Evolutionary conservation across 2,329 filamentous ascomycete genomes (phyloP), one percentile per base, ranked within the genome.

Genomic region (Hymenoscyphus salicellus): DNA sequence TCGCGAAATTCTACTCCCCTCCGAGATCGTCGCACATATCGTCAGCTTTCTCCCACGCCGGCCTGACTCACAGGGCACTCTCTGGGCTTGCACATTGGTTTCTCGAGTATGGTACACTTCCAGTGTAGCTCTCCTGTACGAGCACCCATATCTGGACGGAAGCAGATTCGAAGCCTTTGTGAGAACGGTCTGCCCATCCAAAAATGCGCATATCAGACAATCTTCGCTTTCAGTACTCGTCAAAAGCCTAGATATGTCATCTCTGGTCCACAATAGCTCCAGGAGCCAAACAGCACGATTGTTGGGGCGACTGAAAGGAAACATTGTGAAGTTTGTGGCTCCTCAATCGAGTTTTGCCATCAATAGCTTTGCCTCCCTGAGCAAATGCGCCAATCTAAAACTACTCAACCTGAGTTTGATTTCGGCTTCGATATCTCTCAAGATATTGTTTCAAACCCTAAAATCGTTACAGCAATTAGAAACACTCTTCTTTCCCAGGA

Each of bases 281-380:
- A 66, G 66, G 52, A 74, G 70, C 41, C 63, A 75, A 20, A 76
- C 74, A 2, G 74, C 74, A 17, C 65, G 74, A 46, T 58, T 76
- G 8, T 60, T 76, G 0, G 74, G 74, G 8, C 66, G 75, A 7
- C 38, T 76, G 33, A 76, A 76, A 58, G 70, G 71, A 2, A 74
- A 74, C 20, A 66, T 76, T 2, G 69, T 74, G 55, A 71, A 72
- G 62, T 76, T 76, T 49, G 68, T 75, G 4, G 75, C 75, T 1
- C 75, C 75, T 10, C 75, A 76, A 62, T 66, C 74, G 5, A 72
- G 68, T 8, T 76, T 76, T 65, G 67, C 73, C 6, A 73, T 76
- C 26, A 75, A 76, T 61, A 72, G 69, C 20, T 75, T 76, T 46
- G 73, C 74, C n/a, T 72, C 74, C 8, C 62, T 76, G 6, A 72